Percentiles rank a stretch among this genome's conserved stretches.
Conservation (phyloP, 495 filamentous ascomycete genomes). For the Barbatosphaeria neglecta region DNA sequence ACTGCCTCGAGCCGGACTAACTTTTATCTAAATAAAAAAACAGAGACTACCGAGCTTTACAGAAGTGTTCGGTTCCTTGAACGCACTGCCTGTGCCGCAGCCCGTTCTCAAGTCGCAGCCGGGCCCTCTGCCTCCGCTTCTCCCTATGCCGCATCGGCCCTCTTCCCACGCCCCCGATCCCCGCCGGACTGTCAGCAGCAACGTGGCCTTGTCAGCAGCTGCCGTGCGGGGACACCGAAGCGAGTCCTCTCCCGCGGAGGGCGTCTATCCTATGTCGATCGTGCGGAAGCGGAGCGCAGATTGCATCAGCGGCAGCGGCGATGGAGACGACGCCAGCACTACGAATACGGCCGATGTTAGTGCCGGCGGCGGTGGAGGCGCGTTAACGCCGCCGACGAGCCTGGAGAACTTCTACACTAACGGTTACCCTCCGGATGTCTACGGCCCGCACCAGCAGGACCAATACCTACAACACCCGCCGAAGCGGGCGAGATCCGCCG, state of each 20-base stretch:
- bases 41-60: background rate
- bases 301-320: background rate
- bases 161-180: no score
- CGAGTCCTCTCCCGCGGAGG: background rate
- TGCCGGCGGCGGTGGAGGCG: no score
- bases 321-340: background rate
- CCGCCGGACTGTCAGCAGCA: no score
- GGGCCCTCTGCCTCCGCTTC: background rate
- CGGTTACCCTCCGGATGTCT: background rate
- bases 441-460: background rate
- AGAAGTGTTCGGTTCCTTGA: background rate
- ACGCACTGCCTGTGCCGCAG: background rate
- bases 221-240: no score
- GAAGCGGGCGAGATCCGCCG: background rate
- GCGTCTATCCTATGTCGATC: background rate
- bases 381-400: no score
- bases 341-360: background rate
- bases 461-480: background rate
- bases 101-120: background rate
- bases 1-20: background rate
- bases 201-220: no score
- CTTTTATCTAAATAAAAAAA: no score
- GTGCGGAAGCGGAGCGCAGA: background rate
- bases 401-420: no score
- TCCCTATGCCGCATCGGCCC: background rate